Evolutionary conservation across 176 grass and related monocot genomes (phyloP).

Genomic region (Musa itinerans): DNA sequence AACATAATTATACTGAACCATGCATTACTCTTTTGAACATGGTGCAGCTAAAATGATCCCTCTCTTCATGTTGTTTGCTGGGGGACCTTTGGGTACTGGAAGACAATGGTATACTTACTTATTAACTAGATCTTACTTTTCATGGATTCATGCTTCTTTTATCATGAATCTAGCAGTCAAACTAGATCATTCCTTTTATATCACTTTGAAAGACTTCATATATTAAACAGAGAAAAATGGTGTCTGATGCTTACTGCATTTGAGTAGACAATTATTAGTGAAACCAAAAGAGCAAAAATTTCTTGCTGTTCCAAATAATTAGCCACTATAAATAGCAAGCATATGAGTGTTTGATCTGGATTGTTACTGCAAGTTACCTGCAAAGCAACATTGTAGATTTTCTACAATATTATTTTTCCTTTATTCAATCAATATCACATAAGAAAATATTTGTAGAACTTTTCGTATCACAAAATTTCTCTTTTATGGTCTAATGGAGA

Average conservation of each 20-base stretch:
- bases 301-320: neutral
- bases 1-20: neutral
- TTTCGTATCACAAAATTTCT: too few relatives aligned
- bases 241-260: neutral
- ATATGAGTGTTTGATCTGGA: too few relatives aligned
- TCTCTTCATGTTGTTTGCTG: slow-evolving; percentile 93
- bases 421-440: neutral
- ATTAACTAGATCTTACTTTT: neutral
- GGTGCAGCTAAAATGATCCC: slow-evolving; percentile 97
- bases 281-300: neutral
- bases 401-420: too few relatives aligned
- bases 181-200: neutral
- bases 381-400: too few relatives aligned
- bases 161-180: neutral
- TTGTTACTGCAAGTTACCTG: too few relatives aligned
- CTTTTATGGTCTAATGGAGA: neutral
- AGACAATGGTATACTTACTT: slow-evolving; percentile 46
- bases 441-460: too few relatives aligned
- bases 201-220: neutral
- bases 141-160: neutral
- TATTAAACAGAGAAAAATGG: neutral
- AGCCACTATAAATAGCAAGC: neutral
- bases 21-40: neutral
- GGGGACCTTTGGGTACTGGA: slow-evolving; percentile 74
- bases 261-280: neutral